Percentiles rank a stretch among this genome's conserved stretches.
phyloP scores from a whole-genome alignment of 2,329 filamentous ascomycete genomes.

The Aspergillus jensenii region DNA sequence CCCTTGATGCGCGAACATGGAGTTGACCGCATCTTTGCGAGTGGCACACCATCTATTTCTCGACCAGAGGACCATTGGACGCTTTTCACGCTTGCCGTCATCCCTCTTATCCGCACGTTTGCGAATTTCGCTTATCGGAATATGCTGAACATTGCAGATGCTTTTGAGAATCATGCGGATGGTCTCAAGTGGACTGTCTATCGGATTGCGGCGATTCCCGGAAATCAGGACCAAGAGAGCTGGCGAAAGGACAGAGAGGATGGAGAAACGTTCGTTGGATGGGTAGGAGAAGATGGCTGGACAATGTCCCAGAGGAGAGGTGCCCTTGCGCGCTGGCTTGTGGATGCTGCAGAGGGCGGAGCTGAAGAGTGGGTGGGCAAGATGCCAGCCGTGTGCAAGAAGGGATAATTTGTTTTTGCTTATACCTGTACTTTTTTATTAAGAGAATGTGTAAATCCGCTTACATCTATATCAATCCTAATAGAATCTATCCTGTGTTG shows the following conservation, averaged over 20 bases:
- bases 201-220: not conserved
- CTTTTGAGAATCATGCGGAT: not conserved
- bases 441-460: too few species aligned
- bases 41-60: not conserved
- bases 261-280: conserved; percentile 1
- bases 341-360: not conserved
- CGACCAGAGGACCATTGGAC: not conserved
- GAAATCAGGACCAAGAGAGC: not conserved
- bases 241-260: conserved; percentile 2
- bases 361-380: conserved; percentile 4
- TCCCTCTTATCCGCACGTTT: not conserved
- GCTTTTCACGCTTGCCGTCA: not conserved
- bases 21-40: not conserved
- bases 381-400: conserved; percentile 5
- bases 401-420: not conserved
- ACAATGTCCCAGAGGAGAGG: not conserved
- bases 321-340: conserved; percentile 1
- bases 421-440: not conserved
- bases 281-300: not conserved
- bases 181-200: conserved; percentile 4
- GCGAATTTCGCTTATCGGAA: conserved; percentile 1
- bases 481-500: too few species aligned
- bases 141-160: not conserved
- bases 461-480: not conserved
- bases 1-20: conserved; percentile 4